Conservation (phyloP, 345 rosid genomes). For the Salix arbutifolia region DNA sequence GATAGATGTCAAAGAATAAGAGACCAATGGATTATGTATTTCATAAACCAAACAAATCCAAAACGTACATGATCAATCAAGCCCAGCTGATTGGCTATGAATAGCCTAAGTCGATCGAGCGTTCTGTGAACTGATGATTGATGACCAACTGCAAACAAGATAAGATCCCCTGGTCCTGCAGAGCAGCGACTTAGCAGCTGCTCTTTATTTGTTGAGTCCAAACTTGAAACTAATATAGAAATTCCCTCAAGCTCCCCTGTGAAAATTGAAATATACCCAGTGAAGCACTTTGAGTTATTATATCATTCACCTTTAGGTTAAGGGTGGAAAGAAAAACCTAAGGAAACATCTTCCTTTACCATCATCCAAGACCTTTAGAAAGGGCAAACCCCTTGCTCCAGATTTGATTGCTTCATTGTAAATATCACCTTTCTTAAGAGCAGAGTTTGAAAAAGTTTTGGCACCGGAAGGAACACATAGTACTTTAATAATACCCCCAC, state of each 20-base stretch:
- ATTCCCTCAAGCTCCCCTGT: conserved; percentile 72
- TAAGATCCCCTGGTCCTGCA: conserved; percentile 78
- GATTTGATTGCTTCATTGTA: conserved; percentile 80
- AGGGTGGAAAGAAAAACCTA: not conserved
- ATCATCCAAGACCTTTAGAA: conserved; percentile 80
- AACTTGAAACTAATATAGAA: conserved; percentile 67
- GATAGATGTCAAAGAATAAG: not conserved
- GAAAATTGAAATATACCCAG: conserved; percentile 1
- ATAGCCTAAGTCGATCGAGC: conserved; percentile 68
- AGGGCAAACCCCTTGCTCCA: conserved; percentile 95
- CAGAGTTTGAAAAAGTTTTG: conserved; percentile 68
- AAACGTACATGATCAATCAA: conserved; percentile 72
- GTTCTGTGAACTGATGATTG: conserved; percentile 68
- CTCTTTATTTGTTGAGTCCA: conserved; percentile 44
- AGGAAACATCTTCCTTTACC: conserved; percentile 40
- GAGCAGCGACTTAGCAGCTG: conserved; percentile 56
- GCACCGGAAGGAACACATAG: conserved; percentile 78
- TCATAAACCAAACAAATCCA: conserved; percentile 1
- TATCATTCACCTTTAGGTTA: not conserved
- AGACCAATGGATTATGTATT: conserved; percentile 8
- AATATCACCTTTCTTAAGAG: conserved; percentile 91
- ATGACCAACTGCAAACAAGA: conserved; percentile 84
- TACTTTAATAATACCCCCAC: conserved; percentile 71
- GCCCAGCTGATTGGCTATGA: conserved; percentile 64
- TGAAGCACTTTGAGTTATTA: conserved; percentile 6